Evolutionary conservation across 345 rosid species (phyloP).

Genomic region (Pugionium dolabratum): DNA sequence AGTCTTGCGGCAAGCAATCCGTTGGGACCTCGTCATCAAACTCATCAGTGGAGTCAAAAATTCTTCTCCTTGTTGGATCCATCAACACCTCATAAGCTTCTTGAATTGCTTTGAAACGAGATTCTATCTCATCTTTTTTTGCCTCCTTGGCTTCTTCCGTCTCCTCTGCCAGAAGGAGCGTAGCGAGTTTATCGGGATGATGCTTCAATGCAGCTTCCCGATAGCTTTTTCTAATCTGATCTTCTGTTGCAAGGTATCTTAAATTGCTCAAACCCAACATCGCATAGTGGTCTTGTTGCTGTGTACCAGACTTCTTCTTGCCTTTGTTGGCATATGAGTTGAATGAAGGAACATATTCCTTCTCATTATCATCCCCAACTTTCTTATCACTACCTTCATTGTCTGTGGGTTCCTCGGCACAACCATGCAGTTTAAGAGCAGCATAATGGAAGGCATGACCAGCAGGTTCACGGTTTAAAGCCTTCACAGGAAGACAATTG

Average conservation of each 20-base stretch:
- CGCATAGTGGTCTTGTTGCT: constrained; percentile 93
- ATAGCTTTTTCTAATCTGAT: constrained; percentile 87
- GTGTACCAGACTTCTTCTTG: constrained; percentile 75
- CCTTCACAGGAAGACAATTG: constrained; percentile 83
- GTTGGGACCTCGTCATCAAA: constrained; percentile 95
- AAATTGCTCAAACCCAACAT: constrained; percentile 86
- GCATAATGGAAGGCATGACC: constrained; percentile 85
- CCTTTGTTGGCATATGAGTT: constrained; percentile 80
- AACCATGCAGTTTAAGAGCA: constrained; percentile 83
- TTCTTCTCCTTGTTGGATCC: constrained; percentile 87
- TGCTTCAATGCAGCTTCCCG: constrained; percentile 92
- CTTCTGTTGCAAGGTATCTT: constrained; percentile 97
- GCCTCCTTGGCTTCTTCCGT: constrained; percentile 90
- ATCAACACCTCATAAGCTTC: constrained; percentile 91
- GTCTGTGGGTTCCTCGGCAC: constrained; percentile 53
- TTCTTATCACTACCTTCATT: constrained; percentile 52
- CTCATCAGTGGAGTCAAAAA: constrained; percentile 93
- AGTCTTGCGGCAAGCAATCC: constrained; percentile 84
- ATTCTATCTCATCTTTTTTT: constrained; percentile 90
- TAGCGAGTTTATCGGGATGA: constrained; percentile 94
- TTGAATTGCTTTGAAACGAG: constrained; percentile 82
- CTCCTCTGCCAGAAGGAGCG: constrained; percentile 82
- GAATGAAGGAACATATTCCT: constrained; percentile 59
- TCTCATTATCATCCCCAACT: constrained; percentile 62
- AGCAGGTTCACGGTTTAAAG: constrained; percentile 80